phyloP scores from a whole-genome alignment of 1,284 basidiomycete genomes.

The Austropuccinia psidii region DNA sequence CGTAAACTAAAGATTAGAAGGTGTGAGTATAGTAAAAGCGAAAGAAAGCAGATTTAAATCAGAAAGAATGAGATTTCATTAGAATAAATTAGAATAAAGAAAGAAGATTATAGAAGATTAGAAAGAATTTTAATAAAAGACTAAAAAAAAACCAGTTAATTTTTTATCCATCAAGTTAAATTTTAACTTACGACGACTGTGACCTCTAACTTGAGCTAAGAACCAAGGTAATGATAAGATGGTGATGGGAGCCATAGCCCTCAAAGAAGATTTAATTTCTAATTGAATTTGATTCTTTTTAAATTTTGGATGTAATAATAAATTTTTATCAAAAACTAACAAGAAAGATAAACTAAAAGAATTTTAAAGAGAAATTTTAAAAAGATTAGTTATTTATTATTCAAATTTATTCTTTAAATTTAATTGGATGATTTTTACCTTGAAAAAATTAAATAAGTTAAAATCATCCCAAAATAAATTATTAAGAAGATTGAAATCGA shows the following conservation, averaged over 20 bases:
- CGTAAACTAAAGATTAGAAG: background rate
- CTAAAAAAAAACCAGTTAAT: no score
- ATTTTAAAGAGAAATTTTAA: background rate
- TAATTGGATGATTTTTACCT: no score
- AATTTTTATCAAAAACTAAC: constrained; percentile 87
- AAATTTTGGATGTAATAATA: constrained; percentile 92
- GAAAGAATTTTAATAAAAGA: constrained; percentile 52
- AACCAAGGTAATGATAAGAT: constrained; percentile 88
- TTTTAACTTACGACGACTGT: constrained; percentile 67
- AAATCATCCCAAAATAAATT: constrained; percentile 70
- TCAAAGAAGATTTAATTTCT: constrained; percentile 71
- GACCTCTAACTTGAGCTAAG: constrained; percentile 79
- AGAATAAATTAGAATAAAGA: no score
- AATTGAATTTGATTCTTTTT: constrained; percentile 73
- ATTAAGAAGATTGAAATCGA: constrained; percentile 64
- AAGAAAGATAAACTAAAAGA: constrained; percentile 62
- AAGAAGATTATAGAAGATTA: no score
- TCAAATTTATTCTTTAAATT: no score
- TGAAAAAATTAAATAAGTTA: constrained; percentile 77
- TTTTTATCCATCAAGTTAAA: no score
- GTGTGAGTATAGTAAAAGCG: no score
- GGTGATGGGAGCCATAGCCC: constrained; percentile 61
- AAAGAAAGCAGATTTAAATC: no score
- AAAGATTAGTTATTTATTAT: background rate
- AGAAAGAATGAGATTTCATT: no score